Conservation (phyloP, 139 green algal species). For the Parachlorella kessleri region DNA sequence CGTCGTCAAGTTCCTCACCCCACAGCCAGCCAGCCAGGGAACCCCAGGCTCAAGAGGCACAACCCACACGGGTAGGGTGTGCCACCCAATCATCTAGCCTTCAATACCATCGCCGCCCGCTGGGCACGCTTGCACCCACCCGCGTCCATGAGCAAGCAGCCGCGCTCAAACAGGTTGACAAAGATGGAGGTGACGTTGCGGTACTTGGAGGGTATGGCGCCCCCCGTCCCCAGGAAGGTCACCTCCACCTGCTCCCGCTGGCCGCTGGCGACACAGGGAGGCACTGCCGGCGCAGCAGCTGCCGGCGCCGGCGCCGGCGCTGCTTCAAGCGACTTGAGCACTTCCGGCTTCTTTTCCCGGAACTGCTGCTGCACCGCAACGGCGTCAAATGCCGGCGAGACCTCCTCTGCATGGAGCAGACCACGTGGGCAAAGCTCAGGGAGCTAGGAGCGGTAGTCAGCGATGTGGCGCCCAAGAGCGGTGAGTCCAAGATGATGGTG, state of each 20-base stretch:
- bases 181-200: conserved; percentile 93
- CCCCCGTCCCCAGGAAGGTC: conserved; percentile 67
- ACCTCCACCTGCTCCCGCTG: conserved; percentile 45
- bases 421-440: too few relatives aligned
- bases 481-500: too few relatives aligned
- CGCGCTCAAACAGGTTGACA: conserved; percentile 67
- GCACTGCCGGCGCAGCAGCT: not conserved
- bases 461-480: too few relatives aligned
- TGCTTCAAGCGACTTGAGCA: not conserved
- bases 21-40: too few relatives aligned
- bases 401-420: conserved; percentile 7
- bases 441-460: too few relatives aligned
- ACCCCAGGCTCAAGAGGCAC: too few relatives aligned
- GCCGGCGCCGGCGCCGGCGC: not conserved
- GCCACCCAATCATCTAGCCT: too few relatives aligned
- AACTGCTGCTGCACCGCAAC: conserved; percentile 21
- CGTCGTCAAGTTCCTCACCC: too few relatives aligned
- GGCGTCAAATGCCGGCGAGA: conserved; percentile 15
- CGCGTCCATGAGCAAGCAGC: conserved; percentile 90
- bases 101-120: too few relatives aligned
- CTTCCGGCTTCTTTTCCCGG: conserved; percentile 24
- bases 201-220: conserved; percentile 90
- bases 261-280: conserved; percentile 9
- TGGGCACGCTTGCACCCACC: conserved; percentile 41
- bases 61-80: too few relatives aligned